Evolutionary conservation across 352 stramenopile genomes (phyloP), one percentile per base, ranked within the genome.

Genomic region (Pythium chondricola): DNA sequence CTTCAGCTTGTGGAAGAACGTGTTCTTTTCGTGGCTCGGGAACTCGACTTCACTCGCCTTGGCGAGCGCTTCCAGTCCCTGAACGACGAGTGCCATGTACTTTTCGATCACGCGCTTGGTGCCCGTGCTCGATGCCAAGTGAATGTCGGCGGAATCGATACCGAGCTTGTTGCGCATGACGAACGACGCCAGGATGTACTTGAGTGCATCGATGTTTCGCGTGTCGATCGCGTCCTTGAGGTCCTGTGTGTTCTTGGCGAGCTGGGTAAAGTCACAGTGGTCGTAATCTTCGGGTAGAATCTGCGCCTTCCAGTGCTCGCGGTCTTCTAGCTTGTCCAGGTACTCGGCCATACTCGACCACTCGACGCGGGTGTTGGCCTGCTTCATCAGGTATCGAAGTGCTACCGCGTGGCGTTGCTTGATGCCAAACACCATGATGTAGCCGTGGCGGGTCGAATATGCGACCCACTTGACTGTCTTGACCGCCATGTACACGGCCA

Each of bases 81-180:
- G 45, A 0, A 78, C 58, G 3, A 84, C 53, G 5, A 79, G 45
- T 22, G 48, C 44, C 24, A 80, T 68, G 55, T 84, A 85, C 25
- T 71, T 52, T 0, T 75, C 71, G 13, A 90, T 77, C 17, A 73
- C 53, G 2, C 60, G 52, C 46, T 90, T 90, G 14, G 79, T 86
- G 20, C 74, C 76, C 13, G 67, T 75, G 43, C 81, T 71, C 40
- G 67, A 72, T 42, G 70, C 65, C 21, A 83, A 37, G 27, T 85
- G 77, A 16, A 88, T 58, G 30, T 58, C 68, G 1, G 79, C 50
- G 16, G 68, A 58, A 52, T 87, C 72, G 10, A 87, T 58, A 9
- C 76, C 74, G 14, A 71, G 56, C 44, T 87, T 79, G 43, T 86
- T 75, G 22, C 79, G 74, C 64, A 76, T 84, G 17, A 85, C 60